Evolutionary conservation across 2,329 filamentous ascomycete species (phyloP), one percentile per base, ranked within the genome.

Genomic region (Cryoendolithus antarcticus): DNA sequence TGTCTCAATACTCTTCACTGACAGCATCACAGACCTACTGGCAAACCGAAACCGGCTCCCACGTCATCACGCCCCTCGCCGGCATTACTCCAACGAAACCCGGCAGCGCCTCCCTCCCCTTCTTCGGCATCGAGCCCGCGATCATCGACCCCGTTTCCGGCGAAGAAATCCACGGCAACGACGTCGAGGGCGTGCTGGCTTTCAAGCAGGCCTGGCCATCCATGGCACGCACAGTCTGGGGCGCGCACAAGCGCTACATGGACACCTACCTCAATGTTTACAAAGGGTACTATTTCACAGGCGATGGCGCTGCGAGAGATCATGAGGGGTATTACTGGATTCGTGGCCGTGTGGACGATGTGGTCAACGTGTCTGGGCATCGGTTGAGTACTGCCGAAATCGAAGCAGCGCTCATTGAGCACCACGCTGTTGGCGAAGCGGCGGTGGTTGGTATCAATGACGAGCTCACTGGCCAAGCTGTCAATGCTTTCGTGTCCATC

Each of bases 271-370:
- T 98, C 54, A 93, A 93, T 55, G 88, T 95, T 7, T 98, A 98
- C 73, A 86, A 86, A 68, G 91, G 89, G 45, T 95, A 93, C 70
- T 98, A 98, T 66, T 93, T 91, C 67, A 91, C 85, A 10, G 85
- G 85, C 42, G 91, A 98, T 59, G 91, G 91, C 58, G 91, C 91
- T 40, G 91, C 84, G 44, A 84, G 91, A 58, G 91, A 98, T 61
- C 83, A 94, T 64, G 91, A 98, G 56, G 91, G 91, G 41, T 98
- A 95, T 72, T 98, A 96, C 77, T 98, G 91, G 91, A 98, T 98
- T 61, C 85, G 91, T 46, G 91, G 91, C 49, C 86, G 91, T 63
- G 91, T 98, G 38, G 91, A 98, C 59, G 91, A 98, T 56, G 91
- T 98, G 32, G 89, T 98, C 62, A 98, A 98, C 64, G 91, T 98